phyloP scores from a whole-genome alignment of 257 asterid genomes.

The Nemophila menziesii region DNA sequence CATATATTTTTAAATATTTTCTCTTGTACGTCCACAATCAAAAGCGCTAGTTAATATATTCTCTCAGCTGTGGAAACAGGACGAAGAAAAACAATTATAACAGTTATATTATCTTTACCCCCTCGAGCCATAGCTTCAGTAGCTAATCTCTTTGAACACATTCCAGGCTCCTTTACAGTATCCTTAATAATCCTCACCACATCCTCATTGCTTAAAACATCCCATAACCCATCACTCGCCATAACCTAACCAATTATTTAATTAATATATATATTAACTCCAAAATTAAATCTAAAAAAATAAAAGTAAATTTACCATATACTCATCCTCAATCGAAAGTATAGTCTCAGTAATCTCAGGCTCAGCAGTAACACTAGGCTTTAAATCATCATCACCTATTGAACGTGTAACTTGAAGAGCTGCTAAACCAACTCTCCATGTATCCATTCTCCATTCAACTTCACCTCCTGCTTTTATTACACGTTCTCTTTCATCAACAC shows the following conservation, averaged over 20 bases:
- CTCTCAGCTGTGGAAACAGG: constrained; percentile 92
- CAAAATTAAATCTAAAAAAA: too few species aligned
- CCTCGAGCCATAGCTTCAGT: constrained; percentile 84
- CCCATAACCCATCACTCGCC: constrained; percentile 97
- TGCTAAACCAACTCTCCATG: constrained; percentile 92
- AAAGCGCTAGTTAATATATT: constrained; percentile 52
- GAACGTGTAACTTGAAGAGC: constrained; percentile 98
- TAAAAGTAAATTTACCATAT: constrained; percentile 37
- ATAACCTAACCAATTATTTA: constrained; percentile 65
- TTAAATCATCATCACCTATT: constrained; percentile 92
- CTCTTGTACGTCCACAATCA: too few species aligned
- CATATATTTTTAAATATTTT: too few species aligned
- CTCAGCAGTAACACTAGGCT: constrained; percentile 93
- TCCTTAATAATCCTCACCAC: constrained; percentile 65
- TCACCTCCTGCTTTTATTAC: constrained; percentile 55
- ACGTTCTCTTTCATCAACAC: constrained; percentile 82
- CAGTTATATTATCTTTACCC: constrained; percentile 83
- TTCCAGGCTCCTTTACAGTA: constrained; percentile 89
- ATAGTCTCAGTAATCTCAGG: constrained; percentile 76
- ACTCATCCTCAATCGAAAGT: constrained; percentile 65
- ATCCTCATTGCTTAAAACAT: constrained; percentile 57
- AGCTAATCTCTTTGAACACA: constrained; percentile 88
- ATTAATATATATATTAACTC: too few species aligned
- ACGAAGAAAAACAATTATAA: constrained; percentile 65
- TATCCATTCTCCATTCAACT: constrained; percentile 81